These are phyloP conservation scores for Ogataea parapolymorpha DNA, from an alignment of 805 yeast species.

Conservation along the genomic window DNA sequence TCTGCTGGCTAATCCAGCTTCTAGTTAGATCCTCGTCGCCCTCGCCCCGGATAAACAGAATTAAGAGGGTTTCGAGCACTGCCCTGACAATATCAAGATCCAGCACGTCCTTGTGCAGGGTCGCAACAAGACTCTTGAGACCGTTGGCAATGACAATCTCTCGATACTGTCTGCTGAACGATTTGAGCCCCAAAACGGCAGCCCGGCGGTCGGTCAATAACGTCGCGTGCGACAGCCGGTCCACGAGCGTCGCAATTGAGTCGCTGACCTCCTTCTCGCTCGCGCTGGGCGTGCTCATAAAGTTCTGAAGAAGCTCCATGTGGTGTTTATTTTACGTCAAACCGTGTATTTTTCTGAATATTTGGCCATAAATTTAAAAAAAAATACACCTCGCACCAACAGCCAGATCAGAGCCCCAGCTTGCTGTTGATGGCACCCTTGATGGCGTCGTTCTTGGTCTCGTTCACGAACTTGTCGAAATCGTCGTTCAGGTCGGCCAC, in stretches of 20 bases:
- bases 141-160: slow-evolving; percentile 91
- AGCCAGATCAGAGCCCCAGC: slow-evolving; percentile 16
- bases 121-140: slow-evolving; percentile 63
- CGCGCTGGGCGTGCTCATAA: slow-evolving; percentile 33
- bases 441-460: slow-evolving; percentile 30
- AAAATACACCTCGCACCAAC: slow-evolving; percentile 6
- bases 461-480: slow-evolving; percentile 28
- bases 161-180: slow-evolving; percentile 82
- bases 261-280: slow-evolving; percentile 53
- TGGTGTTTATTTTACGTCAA: slow-evolving; percentile 3
- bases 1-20: slow-evolving; percentile 69
- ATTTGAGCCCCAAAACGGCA: slow-evolving; percentile 84
- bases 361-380: not conserved
- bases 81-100: slow-evolving; percentile 72
- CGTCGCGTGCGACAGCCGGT: slow-evolving; percentile 79
- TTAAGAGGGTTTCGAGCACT: slow-evolving; percentile 77
- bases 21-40: slow-evolving; percentile 62
- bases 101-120: slow-evolving; percentile 61
- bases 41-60: slow-evolving; percentile 67
- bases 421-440: slow-evolving; percentile 27
- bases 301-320: slow-evolving; percentile 35
- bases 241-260: slow-evolving; percentile 85
- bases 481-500: slow-evolving; percentile 31
- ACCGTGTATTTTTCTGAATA: slow-evolving; percentile 2
- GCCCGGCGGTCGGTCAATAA: slow-evolving; percentile 83